These are phyloP conservation scores for Moesziomyces sp. DNA, from an alignment of 1,284 basidiomycete genomes.

Conservation along the genomic window DNA sequence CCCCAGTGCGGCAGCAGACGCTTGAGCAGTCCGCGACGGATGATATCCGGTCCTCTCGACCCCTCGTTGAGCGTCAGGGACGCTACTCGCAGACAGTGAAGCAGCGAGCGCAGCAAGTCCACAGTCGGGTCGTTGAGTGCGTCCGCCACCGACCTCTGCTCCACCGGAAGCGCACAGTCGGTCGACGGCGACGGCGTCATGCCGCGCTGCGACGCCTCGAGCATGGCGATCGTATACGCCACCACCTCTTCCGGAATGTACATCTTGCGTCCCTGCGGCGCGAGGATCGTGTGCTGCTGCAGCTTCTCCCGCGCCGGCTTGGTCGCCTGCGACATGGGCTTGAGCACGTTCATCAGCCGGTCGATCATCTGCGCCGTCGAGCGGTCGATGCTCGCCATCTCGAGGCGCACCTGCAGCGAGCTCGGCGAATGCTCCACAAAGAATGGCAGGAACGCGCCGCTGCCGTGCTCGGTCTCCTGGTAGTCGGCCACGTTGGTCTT, in stretches of 20 bases:
- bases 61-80: slow-evolving; percentile 45
- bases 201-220: slow-evolving; percentile 63
- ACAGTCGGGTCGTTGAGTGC: slow-evolving; percentile 52
- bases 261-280: slow-evolving; percentile 56
- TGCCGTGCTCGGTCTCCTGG: slow-evolving; percentile 60
- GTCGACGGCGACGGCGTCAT: slow-evolving; percentile 47
- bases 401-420: slow-evolving; percentile 42
- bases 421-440: slow-evolving; percentile 47
- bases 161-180: slow-evolving; percentile 27
- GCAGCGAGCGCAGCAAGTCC: slow-evolving; percentile 54
- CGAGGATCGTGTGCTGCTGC: slow-evolving; percentile 58
- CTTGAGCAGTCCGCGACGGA: slow-evolving; percentile 64
- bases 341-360: slow-evolving; percentile 59
- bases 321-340: slow-evolving; percentile 56
- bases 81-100: slow-evolving; percentile 51
- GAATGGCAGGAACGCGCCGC: slow-evolving; percentile 63
- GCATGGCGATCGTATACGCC: slow-evolving; percentile 64
- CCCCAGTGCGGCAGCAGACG: slow-evolving; percentile 66
- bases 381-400: slow-evolving; percentile 43
- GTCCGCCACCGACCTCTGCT: slow-evolving; percentile 44
- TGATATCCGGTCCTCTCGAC: slow-evolving; percentile 38
- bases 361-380: slow-evolving; percentile 62
- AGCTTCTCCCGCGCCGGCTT: slow-evolving; percentile 42
- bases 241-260: slow-evolving; percentile 66
- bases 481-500: slow-evolving; percentile 49